phyloP scores from a whole-genome alignment of 352 stramenopile species.

The Phytophthora podocarpi region DNA sequence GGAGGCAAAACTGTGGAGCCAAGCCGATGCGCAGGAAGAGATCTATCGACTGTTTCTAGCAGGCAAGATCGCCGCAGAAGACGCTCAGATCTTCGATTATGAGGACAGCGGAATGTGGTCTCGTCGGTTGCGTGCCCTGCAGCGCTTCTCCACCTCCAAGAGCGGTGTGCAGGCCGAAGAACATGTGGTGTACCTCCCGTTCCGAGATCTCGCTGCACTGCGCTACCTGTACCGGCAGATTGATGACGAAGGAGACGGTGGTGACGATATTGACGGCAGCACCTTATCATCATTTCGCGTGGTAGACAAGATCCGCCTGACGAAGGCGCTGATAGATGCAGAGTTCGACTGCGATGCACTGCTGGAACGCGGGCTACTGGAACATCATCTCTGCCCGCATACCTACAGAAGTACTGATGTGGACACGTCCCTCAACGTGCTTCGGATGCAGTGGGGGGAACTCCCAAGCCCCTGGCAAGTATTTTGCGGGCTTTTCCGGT shows the following conservation, averaged over 20 bases:
- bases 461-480: slow-evolving; percentile 37
- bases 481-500: slow-evolving; percentile 16
- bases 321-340: slow-evolving; percentile 68
- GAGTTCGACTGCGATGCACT: slow-evolving; percentile 80
- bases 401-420: slow-evolving; percentile 63
- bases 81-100: slow-evolving; percentile 66
- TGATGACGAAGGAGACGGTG: slow-evolving; percentile 38
- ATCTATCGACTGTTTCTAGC: slow-evolving; percentile 75
- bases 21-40: slow-evolving; percentile 60
- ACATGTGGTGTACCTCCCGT: slow-evolving; percentile 50
- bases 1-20: slow-evolving; percentile 42
- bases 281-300: slow-evolving; percentile 64
- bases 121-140: slow-evolving; percentile 59
- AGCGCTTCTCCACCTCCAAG: slow-evolving; percentile 43
- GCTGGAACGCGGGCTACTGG: slow-evolving; percentile 48
- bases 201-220: slow-evolving; percentile 49
- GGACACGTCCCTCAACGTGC: slow-evolving; percentile 69
- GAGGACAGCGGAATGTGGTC: slow-evolving; percentile 73
- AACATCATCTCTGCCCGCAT: slow-evolving; percentile 63
- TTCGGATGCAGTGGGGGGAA: slow-evolving; percentile 57
- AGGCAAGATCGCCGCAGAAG: slow-evolving; percentile 59
- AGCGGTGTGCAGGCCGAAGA: not conserved
- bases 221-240: slow-evolving; percentile 78
- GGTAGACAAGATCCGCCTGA: slow-evolving; percentile 80
- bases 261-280: slow-evolving; percentile 19